A percentile compares a stretch with the other conserved stretches of the same genome.
Evolutionary conservation across 805 yeast species (phyloP).

Genomic region (Ogataea trehalophila): DNA sequence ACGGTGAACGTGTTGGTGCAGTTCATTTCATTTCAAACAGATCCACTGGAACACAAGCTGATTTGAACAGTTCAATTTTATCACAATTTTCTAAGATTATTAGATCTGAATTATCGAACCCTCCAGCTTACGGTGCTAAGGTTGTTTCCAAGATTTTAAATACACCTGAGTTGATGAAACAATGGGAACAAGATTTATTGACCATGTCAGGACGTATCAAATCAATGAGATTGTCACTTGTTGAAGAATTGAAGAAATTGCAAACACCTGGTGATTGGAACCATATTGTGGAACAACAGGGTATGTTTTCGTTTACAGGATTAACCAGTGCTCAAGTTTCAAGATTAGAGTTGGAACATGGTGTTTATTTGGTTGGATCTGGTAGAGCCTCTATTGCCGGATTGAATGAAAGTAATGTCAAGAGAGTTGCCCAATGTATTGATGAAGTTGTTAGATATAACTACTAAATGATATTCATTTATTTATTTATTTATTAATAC

Average conservation of each 20-base stretch:
- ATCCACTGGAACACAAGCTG: constrained; percentile 24
- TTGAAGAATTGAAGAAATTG: constrained; percentile 53
- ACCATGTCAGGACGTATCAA: constrained; percentile 85
- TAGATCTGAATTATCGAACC: constrained; percentile 85
- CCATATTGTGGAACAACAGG: constrained; percentile 85
- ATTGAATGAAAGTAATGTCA: constrained; percentile 72
- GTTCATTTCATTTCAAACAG: constrained; percentile 66
- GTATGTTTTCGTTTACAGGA: constrained; percentile 97
- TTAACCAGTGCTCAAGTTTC: constrained; percentile 70
- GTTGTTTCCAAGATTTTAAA: constrained; percentile 72
- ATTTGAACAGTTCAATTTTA: constrained; percentile 49
- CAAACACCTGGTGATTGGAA: constrained; percentile 90
- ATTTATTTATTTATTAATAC: not conserved
- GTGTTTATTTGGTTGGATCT: constrained; percentile 70
- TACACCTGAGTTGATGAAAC: constrained; percentile 58
- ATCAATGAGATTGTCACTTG: constrained; percentile 69
- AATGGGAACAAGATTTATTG: constrained; percentile 80
- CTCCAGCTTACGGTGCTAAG: constrained; percentile 95
- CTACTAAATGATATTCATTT: not conserved
- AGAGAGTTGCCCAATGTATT: constrained; percentile 72
- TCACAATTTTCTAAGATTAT: constrained; percentile 74
- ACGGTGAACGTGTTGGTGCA: constrained; percentile 97
- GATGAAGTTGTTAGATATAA: constrained; percentile 60
- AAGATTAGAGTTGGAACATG: constrained; percentile 71
- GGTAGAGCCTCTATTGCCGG: constrained; percentile 97